Base-by-base conservation (phyloP, 345 rosid genomes). In the Citrus medica region DNA sequence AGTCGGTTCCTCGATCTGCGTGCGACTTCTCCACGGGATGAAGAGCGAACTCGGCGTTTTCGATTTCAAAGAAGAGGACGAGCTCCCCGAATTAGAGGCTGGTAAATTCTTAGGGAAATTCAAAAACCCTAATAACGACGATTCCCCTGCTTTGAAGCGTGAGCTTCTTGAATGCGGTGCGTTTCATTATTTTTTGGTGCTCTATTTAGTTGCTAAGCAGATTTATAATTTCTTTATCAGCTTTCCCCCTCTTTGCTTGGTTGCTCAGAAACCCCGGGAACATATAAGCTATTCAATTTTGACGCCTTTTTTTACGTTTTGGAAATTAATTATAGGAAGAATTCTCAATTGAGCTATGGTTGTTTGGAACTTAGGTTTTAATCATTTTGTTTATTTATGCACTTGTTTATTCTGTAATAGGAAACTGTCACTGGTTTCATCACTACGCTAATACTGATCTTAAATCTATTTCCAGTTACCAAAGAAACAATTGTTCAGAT, bases 51-150 rank as follows among this genome's bases (percentile, higher is more conserved):
- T 85, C 10, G 90, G 83, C 2, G 91, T 88, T 24, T 91, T 86
- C 83, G 96, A 91, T 69, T 92, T 90, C 91, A 88, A 84, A 8
- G 92, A 90, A 80, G 97, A 89, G 65, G 97, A 92, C 74, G 92
- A 90, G 89, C 78, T 85, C 69, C 58, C 88, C 35, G 96, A 93
- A 76, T 66, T 78, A 10, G 77, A 82, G 38, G 81, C 89, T 55
- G 86, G 83, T 30, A 86, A 92, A 78, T 68, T 83, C 53, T 59
- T 81, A 64, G 79, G 65, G 80, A 92, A 92, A 80, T 86, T 84
- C 59, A 68, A 87, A 85, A 88, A 83, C 92, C 94, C 98, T 92
- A 89, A 83, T 76, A 65, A 59, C 40, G 88, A 81, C 67, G 80
- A 81, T 81, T 59, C 88, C 78, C 65, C 84, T 67, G 69, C 51